Percentiles rank a stretch among this genome's conserved stretches.
Conservation (phyloP, 768 basidiomycete species). For the Lenzites betulinus region DNA sequence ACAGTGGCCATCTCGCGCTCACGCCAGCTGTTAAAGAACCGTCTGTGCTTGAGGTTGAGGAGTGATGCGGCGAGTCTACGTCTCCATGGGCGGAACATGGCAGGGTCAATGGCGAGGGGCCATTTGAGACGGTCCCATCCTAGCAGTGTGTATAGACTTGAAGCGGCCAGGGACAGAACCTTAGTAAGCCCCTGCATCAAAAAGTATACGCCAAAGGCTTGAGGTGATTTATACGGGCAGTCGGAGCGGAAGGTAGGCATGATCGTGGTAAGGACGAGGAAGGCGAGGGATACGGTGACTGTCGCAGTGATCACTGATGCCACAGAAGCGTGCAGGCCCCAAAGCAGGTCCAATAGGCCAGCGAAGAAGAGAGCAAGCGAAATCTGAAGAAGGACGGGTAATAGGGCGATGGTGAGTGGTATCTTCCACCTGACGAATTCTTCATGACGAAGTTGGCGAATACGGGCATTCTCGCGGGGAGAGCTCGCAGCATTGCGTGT, state of each 20-base stretch:
- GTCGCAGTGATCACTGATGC: constrained; percentile 18
- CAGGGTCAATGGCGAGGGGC: constrained; percentile 9
- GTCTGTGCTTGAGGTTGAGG: constrained; percentile 5
- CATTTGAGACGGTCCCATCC: constrained; percentile 9
- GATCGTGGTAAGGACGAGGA: constrained; percentile 23
- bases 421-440: constrained; percentile 27
- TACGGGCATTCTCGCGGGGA: constrained; percentile 21
- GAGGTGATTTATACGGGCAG: constrained; percentile 26
- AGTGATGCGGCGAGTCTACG: constrained; percentile 12
- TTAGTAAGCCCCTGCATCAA: neutral
- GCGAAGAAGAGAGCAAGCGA: constrained; percentile 23
- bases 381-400: constrained; percentile 22
- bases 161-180: neutral
- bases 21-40: constrained; percentile 16
- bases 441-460: constrained; percentile 26
- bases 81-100: constrained; percentile 1
- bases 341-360: constrained; percentile 26
- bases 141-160: neutral
- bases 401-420: constrained; percentile 14
- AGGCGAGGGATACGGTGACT: constrained; percentile 14
- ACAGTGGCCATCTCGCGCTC: constrained; percentile 22
- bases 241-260: constrained; percentile 16
- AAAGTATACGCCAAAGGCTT: constrained; percentile 18
- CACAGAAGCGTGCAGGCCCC: constrained; percentile 20
- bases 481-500: constrained; percentile 20